Conservation (phyloP, 1,284 basidiomycete genomes). For the Tremellales sp. region DNA sequence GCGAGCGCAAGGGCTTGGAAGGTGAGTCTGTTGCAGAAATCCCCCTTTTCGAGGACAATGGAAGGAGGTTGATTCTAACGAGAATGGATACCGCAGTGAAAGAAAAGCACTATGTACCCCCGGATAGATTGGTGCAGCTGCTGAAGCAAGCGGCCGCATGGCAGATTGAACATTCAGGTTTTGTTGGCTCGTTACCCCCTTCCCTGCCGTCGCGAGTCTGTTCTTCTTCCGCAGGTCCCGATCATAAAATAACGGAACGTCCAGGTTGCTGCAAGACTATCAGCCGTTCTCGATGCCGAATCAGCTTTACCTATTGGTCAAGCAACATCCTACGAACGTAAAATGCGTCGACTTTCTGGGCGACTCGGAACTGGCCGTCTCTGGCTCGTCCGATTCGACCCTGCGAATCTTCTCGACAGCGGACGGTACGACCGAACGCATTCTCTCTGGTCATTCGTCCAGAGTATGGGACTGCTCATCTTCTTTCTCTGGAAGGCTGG, state of each 20-base stretch:
- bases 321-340: conserved; percentile 50
- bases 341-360: conserved; percentile 51
- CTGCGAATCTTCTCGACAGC: conserved; percentile 38
- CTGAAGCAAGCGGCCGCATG: conserved; percentile 52
- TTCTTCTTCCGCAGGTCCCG: neutral
- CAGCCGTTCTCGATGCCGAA: conserved; percentile 34
- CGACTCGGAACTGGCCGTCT: conserved; percentile 43
- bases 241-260: neutral
- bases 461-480: conserved; percentile 51
- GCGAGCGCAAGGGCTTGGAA: conserved; percentile 9
- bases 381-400: conserved; percentile 49
- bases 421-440: conserved; percentile 23
- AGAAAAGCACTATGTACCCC: conserved; percentile 41
- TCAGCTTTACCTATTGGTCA: conserved; percentile 27
- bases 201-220: neutral
- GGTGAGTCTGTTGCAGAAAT: conserved; percentile 6
- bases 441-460: conserved; percentile 46
- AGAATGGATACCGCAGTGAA: neutral
- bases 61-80: neutral
- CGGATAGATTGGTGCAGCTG: conserved; percentile 47
- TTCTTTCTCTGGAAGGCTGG: conserved; percentile 26
- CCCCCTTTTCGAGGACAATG: too few species aligned
- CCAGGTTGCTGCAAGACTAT: conserved; percentile 42
- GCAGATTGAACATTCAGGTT: conserved; percentile 47
- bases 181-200: neutral